Evolutionary conservation across 169 alveolate species (phyloP), one percentile per base, ranked within the genome.

Genomic region (Eimeria nieschulzi): DNA sequence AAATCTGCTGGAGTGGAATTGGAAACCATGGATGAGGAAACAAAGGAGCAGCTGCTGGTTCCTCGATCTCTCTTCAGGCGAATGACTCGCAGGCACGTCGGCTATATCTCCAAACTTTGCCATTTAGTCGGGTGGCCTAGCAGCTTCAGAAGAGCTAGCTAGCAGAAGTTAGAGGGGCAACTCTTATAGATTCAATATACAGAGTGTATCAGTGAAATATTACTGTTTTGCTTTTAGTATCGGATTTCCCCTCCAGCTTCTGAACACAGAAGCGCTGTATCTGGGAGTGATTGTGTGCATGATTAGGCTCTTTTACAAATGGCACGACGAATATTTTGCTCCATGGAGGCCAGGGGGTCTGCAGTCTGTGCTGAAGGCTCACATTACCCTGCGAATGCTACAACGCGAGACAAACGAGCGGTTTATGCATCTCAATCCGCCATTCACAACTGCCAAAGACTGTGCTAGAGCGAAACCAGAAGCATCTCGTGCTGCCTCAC

Each of bases 261-360:
- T 59, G 68, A 59, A 59, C 5, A 59, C 68, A 59, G 8, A n/a
- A 5, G 23, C 9, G 68, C 26, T 70, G 51, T 12, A 15, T 39
- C 21, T 63, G 25, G 21, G 23, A 2, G 83, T 73, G 15, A n/a
- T 21, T 0, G 12, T 73, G 64, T 73, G 25, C 59, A 10, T 59
- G 7, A 0, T 82, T 39, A 87, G 92, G 33, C 51, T 87, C 33
- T 87, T 39, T 33, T 87, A 64, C 87, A 59, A 87, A 86, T 87
- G 92, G 92, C 92, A 73, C 15, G 75, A 61, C n/a, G 72, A 54
- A 12, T 87, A 87, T 68, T 59, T 87, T 33, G 61, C 79, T 21
- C 92, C 92, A 0, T 87, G 92, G 92, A 46, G 79, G 17, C 92
- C 92, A 6, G 92, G 92, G 33, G 87, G 92, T 15, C 68, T 87